These are phyloP conservation scores for Arabis hirsuta DNA, from an alignment of 345 rosid genomes.

Conservation along the genomic window DNA sequence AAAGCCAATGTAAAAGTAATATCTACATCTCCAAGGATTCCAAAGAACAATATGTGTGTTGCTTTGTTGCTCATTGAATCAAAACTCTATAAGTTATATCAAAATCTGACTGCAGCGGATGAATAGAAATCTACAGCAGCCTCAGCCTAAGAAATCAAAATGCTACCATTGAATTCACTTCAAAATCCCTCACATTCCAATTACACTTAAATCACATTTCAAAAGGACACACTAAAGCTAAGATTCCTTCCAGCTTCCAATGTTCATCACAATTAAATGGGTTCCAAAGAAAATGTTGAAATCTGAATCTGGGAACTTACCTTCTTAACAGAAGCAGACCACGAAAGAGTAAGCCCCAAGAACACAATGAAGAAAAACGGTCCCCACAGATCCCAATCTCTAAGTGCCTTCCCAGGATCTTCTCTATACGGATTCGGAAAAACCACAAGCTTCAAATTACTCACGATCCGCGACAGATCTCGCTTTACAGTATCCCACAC, in stretches of 20 bases:
- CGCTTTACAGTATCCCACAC: slow-evolving; percentile 98
- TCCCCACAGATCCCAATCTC: slow-evolving; percentile 99
- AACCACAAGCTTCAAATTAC: slow-evolving; percentile 95
- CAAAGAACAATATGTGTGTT: not conserved
- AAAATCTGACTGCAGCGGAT: too few relatives aligned
- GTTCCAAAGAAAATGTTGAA: not conserved
- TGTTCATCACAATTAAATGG: too few relatives aligned
- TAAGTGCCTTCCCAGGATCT: slow-evolving; percentile 95
- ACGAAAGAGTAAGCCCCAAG: slow-evolving; percentile 83
- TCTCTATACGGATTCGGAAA: slow-evolving; percentile 91
- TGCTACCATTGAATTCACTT: too few relatives aligned
- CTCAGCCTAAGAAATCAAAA: too few relatives aligned
- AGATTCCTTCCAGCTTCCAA: too few relatives aligned
- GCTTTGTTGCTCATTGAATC: too few relatives aligned
- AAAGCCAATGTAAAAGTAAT: not conserved
- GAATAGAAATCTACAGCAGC: too few relatives aligned
- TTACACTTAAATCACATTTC: too few relatives aligned
- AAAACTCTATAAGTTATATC: too few relatives aligned
- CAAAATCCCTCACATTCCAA: too few relatives aligned
- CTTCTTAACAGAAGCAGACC: slow-evolving; percentile 50
- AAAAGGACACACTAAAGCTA: too few relatives aligned
- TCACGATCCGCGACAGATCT: slow-evolving; percentile 92
- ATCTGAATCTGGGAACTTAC: slow-evolving; percentile 16
- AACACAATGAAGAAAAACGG: slow-evolving; percentile 96
- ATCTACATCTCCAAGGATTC: not conserved